Conservation (phyloP, 2,329 filamentous ascomycete genomes). For the Periconia sp. region DNA sequence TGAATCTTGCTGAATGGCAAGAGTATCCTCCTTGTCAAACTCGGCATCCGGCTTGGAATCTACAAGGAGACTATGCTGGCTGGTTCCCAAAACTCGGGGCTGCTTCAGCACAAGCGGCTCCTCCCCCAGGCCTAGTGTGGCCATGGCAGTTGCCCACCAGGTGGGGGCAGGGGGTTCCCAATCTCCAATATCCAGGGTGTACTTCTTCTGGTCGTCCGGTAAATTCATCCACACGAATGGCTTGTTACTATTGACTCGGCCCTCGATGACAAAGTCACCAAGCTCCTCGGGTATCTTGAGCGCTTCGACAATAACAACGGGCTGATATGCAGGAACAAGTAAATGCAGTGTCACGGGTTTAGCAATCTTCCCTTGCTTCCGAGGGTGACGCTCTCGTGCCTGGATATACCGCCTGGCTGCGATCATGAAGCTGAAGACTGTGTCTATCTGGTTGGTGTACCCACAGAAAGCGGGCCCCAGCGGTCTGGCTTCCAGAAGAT, state of each 20-base stretch:
- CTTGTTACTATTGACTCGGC: conserved; percentile 8
- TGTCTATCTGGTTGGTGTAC: conserved; percentile 47
- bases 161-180: conserved; percentile 3
- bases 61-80: not conserved
- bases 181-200: conserved; percentile 4
- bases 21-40: not conserved
- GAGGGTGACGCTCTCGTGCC: conserved; percentile 14
- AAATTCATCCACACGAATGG: conserved; percentile 7
- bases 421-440: conserved; percentile 45
- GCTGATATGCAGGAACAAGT: conserved; percentile 45
- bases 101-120: not conserved
- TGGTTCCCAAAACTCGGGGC: conserved; percentile 1
- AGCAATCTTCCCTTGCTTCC: not conserved
- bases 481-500: conserved; percentile 39
- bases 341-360: conserved; percentile 35
- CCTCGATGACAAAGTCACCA: conserved; percentile 6
- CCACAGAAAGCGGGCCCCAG: conserved; percentile 43
- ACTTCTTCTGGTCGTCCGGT: conserved; percentile 5
- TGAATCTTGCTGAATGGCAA: not conserved
- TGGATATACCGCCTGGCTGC: conserved; percentile 20
- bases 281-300: conserved; percentile 18
- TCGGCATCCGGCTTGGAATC: not conserved
- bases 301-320: conserved; percentile 42
- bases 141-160: conserved; percentile 4
- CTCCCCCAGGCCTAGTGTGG: conserved; percentile 2